phyloP scores from a whole-genome alignment of 2,329 filamentous ascomycete genomes.

The Penicillium sp. region DNA sequence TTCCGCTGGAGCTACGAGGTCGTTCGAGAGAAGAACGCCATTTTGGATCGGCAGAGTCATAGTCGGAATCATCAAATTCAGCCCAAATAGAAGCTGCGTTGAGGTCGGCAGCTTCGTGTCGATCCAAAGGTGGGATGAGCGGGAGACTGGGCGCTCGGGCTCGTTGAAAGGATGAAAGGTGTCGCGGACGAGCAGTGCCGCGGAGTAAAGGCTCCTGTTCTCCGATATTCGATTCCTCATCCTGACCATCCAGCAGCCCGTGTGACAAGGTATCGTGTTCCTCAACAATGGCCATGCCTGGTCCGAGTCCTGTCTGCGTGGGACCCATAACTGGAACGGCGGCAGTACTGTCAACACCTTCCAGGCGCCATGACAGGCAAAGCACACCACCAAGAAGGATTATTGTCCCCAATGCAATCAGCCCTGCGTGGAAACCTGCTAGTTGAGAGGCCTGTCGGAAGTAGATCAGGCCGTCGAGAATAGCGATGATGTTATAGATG shows the following conservation, averaged over 20 bases:
- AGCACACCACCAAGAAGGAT: constrained; percentile 86
- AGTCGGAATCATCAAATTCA: constrained; percentile 75
- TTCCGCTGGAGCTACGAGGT: constrained; percentile 28
- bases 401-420: constrained; percentile 80
- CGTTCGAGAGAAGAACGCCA: constrained; percentile 17
- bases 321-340: constrained; percentile 51
- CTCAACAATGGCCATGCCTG: constrained; percentile 80
- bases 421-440: constrained; percentile 66
- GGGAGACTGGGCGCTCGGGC: constrained; percentile 39
- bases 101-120: constrained; percentile 56
- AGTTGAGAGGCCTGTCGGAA: constrained; percentile 86
- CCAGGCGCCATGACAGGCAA: constrained; percentile 89
- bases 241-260: constrained; percentile 27
- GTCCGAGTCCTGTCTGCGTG: constrained; percentile 68
- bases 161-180: constrained; percentile 32
- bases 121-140: constrained; percentile 32
- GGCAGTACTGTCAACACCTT: constrained; percentile 56
- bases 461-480: constrained; percentile 95
- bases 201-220: constrained; percentile 44
- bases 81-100: constrained; percentile 84
- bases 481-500: constrained; percentile 98
- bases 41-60: constrained; percentile 23
- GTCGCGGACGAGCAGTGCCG: constrained; percentile 23
- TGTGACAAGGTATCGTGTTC: constrained; percentile 36
- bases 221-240: constrained; percentile 45